Evolutionary conservation across 1,284 basidiomycete species (phyloP).

Genomic region (Schizopora paradoxa): DNA sequence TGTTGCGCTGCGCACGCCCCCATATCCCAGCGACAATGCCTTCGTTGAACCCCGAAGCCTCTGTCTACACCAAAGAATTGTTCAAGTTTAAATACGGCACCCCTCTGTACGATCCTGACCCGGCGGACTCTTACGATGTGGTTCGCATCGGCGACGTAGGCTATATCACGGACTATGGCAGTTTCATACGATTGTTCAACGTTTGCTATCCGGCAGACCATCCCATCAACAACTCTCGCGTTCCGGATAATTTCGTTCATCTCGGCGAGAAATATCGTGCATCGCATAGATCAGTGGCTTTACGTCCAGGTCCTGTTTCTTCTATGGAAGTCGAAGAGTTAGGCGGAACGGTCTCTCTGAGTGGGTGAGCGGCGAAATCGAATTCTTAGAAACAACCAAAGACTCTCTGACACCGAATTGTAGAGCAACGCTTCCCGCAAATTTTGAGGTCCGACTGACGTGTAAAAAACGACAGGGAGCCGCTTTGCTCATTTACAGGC

Average conservation of each 20-base stretch:
- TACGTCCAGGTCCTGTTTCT: neutral
- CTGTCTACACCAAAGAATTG: neutral
- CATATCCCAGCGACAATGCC: no score
- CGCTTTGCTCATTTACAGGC: neutral
- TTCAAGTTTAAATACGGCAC: no score
- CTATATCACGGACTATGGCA: constrained; percentile 5
- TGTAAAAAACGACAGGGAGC: constrained; percentile 1
- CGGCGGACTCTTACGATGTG: constrained; percentile 5
- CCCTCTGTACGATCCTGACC: constrained; percentile 11
- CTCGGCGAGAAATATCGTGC: neutral
- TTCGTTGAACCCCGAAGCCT: no score
- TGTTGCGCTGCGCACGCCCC: no score
- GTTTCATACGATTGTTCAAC: constrained; percentile 7
- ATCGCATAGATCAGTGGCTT: neutral
- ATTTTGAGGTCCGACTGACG: neutral
- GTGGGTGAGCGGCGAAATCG: neutral
- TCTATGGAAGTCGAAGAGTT: neutral
- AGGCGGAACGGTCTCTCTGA: neutral
- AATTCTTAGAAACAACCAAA: no score
- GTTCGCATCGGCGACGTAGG: constrained; percentile 8
- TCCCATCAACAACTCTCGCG: neutral
- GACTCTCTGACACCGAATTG: no score
- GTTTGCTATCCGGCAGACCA: neutral
- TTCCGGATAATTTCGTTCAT: constrained; percentile 1
- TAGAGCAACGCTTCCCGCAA: neutral